A percentile compares a stretch with the other conserved stretches of the same genome.
phyloP scores from a whole-genome alignment of 331 rosid genomes.

The Ulmus americana region DNA sequence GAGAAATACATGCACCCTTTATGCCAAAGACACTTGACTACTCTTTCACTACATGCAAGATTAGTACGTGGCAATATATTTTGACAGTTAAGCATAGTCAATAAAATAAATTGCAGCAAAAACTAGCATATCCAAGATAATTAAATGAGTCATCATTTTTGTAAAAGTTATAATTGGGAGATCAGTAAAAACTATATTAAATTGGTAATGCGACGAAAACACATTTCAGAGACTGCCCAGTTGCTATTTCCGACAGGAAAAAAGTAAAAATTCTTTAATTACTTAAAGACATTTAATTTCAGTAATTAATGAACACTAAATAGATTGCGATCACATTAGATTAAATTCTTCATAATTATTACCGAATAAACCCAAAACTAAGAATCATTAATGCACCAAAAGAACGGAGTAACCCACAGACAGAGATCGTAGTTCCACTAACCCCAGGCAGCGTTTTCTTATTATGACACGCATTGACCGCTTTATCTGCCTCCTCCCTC shows the following conservation, averaged over 20 bases:
- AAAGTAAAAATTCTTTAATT: not conserved
- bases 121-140: not conserved
- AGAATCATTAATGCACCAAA: not conserved
- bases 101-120: conserved; percentile 1
- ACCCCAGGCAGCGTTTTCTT: conserved; percentile 93
- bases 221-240: too few relatives aligned
- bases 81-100: conserved; percentile 6
- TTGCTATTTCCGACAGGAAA: not conserved
- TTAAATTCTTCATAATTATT: conserved; percentile 1
- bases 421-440: conserved; percentile 28
- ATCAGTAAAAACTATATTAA: not conserved
- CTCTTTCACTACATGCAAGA: not conserved
- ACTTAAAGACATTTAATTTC: not conserved
- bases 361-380: not conserved
- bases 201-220: not conserved
- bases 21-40: not conserved
- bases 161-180: not conserved
- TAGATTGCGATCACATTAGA: conserved; percentile 13
- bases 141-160: not conserved
- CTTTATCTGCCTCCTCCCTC: conserved; percentile 90
- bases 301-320: not conserved
- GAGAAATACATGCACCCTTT: not conserved
- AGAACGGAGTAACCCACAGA: not conserved
- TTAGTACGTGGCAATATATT: not conserved
- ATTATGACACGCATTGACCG: conserved; percentile 93